Evolutionary conservation across 179 eudicot species (phyloP), one percentile per base, ranked within the genome.

Genomic region (Spinacia oleracea): DNA sequence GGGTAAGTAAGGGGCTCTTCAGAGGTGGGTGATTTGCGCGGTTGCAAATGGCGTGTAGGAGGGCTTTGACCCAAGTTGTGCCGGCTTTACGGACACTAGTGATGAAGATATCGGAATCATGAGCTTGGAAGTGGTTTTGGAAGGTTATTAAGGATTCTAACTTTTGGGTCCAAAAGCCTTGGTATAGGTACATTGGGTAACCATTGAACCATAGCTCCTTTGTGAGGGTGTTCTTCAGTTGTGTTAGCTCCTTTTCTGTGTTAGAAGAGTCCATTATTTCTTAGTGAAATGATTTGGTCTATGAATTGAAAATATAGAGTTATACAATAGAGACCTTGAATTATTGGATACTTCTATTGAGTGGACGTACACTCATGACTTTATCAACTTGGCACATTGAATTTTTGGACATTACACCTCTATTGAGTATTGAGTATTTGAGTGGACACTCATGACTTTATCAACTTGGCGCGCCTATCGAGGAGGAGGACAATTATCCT

Each of bases 111-210:
- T 82, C 85, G 14, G 76, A 34, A 43, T 82, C 73, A 29, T 51
- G 80, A 15, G 85, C 85, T 75, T 73, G 69, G 20, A 83, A 79
- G 73, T 79, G 77, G 46, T 64, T 55, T 70, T 79, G 85, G 34
- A 79, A 76, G 7, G 69, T n/a, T 27, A 78, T 27, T 46, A 73
- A 9, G 31, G 66, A 3, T 3, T 73, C 82, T 1, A 79, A 27
- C 40, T 50, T 79, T 20, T 34, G 65, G 51, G 77, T 83, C 90
- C 90, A 88, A 53, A 88, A 88, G 21, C 84, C 83, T 81, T 85
- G 87, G 73, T 76, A 88, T 2, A 78, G 46, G 74, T 76, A 87
- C 66, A 79, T 73, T 21, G 73, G 78, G 27, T 34, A 15, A 32
- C 82, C 80, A 72, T 79, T 56, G 80, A 81, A 83, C 43, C 88